Evolutionary conservation across 83 land plant species (phyloP), one percentile per base, ranked within the genome.

Genomic region (Thuja plicata): DNA sequence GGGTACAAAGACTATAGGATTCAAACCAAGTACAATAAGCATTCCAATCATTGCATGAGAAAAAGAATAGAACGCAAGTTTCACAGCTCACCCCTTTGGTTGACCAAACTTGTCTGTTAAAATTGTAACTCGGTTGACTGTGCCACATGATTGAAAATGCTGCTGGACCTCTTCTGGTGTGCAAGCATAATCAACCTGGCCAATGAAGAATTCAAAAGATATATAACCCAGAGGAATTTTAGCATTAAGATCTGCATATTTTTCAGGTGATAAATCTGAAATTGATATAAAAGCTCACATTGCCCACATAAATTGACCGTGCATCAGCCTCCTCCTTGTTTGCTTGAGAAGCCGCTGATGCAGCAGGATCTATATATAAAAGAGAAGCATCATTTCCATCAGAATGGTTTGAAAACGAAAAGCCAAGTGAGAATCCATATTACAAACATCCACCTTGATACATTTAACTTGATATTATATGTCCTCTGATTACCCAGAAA

Each of bases 131-230:
- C 97, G 92, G 88, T 96, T 96, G 27, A 96, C 97, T 10, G 97
- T 96, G 16, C 97, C 97, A 92, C 97, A 96, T 9, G 97, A 96
- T 85, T 96, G 97, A 87, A 96, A 96, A 90, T 96, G 97, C 89
- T 96, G 97, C 89, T 96, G 97, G 54, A 96, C 97, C 91, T 96
- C 97, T 87, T 96, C 97, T 57, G 97, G 97, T 34, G 97, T 93
- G 81, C 97, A 96, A 6, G 94, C 94, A 91, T 96, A 96, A 91
- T 96, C 97, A 43, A 96, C 97, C 97, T 95, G 93, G 37, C 54
- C 80, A 34, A n/a, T 30, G 21, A 57, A 89, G 12, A 43, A 24
- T 37, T 45, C 48, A 85, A 84, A 50, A 43, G 43, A 84, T 13
- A 50, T 41, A 48, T 41, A 48, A 83, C 30, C 17, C 55, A 83